Evolutionary conservation across 805 yeast genomes (phyloP), one percentile per base, ranked within the genome.

Genomic region (Debaryomyces prosopidis): DNA sequence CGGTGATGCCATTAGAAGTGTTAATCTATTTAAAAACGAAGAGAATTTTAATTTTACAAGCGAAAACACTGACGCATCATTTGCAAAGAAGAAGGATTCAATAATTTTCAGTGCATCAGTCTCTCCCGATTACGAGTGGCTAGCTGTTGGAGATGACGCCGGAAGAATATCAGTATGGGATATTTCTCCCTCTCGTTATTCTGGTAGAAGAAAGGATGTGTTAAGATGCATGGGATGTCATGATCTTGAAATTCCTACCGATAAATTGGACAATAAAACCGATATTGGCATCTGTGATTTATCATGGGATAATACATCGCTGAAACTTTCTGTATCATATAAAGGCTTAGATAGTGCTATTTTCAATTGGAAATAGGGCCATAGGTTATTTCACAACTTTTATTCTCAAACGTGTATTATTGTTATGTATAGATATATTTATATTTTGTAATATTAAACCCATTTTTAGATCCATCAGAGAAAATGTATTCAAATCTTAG

Each of bases 61-160:
- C 14, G 52, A 44, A 17, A 42, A 45, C 10, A 38, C 19, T 15
- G 14, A 3, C 2, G 9, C 17, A 20, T 49, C 23, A 4, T 34
- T 35, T 17, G 30, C 42, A 5, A 28, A 36, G 11, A 32, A 36
- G 3, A 80, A 75, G 45, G 84, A 84, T 19, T 58, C 72, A 3
- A 80, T 90, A 3, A 75, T 88, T 1, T 71, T 83, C 44, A 66
- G 69, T 15, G 81, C 83, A 1, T 62, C 70, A 1, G 48, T 86
- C 6, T 80, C 89, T 0, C 76, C 79, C 0, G 71, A 79, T 55
- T 60, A 62, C 37, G 58, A 65, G 10, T 71, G 65, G 53, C 61
- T 84, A 20, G 89, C 83, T 0, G 68, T 85, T 1, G 95, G 89
- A 1, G 87, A 84, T 34, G 77, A 80, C 44, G 80, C 79, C 33